Evolutionary conservation across 257 asterid genomes (phyloP).

Genomic region (Eustoma russellianum): DNA sequence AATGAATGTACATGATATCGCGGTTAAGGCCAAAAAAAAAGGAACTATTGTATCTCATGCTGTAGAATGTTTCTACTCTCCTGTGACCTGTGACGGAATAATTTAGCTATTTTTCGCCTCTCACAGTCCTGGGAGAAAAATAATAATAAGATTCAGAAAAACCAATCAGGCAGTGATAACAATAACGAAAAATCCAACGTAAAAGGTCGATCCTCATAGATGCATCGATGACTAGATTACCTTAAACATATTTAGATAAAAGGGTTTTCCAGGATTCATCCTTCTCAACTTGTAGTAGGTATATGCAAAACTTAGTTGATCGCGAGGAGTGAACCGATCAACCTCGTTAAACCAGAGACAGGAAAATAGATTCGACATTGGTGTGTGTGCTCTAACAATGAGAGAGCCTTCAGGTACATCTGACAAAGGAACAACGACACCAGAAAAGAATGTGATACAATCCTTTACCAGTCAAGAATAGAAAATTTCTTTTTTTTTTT

Average conservation of each 20-base stretch:
- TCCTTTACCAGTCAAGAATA: background rate
- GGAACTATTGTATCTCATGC: slow-evolving; percentile 40
- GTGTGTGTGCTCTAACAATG: slow-evolving; percentile 94
- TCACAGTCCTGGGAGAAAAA: slow-evolving; percentile 71
- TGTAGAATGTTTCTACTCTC: slow-evolving; percentile 45
- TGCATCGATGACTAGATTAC: slow-evolving; percentile 18
- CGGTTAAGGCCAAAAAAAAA: slow-evolving; percentile 10
- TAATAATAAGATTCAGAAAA: background rate
- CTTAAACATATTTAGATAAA: slow-evolving; percentile 92
- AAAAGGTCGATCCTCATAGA: no score
- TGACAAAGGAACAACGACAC: slow-evolving; percentile 24
- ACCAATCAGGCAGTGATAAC: slow-evolving; percentile 2
- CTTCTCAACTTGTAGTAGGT: slow-evolving; percentile 76
- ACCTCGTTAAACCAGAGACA: slow-evolving; percentile 99
- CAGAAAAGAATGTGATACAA: background rate
- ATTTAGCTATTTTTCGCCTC: slow-evolving; percentile 85
- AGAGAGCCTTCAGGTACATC: slow-evolving; percentile 99
- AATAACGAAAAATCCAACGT: background rate
- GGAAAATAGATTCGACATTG: slow-evolving; percentile 96
- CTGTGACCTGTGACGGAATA: slow-evolving; percentile 77
- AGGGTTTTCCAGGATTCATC: slow-evolving; percentile 77
- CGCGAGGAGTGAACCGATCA: slow-evolving; percentile 94
- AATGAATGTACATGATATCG: slow-evolving; percentile 18
- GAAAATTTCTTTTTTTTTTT: slow-evolving; percentile 5
- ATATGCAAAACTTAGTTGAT: slow-evolving; percentile 94